Evolutionary conservation across 148 eudicot species (phyloP).

Genomic region (Fagopyrum homotropicum): DNA sequence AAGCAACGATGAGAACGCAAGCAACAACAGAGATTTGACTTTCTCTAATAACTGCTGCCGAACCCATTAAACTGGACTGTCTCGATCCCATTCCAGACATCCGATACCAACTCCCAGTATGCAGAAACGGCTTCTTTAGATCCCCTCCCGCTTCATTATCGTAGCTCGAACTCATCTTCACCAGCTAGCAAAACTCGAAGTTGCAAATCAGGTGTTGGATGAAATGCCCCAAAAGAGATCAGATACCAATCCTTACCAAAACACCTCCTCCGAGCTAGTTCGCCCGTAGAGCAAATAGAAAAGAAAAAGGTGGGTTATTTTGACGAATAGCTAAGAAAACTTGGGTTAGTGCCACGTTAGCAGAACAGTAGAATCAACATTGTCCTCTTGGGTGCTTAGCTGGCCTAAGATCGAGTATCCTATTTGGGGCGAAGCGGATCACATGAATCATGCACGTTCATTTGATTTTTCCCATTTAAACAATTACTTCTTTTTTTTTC

Average conservation of each 20-base stretch:
- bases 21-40: constrained; percentile 78
- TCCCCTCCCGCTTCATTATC: constrained; percentile 57
- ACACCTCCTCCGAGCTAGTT: neutral
- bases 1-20: constrained; percentile 85
- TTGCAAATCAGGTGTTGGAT: constrained; percentile 8
- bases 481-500: no score
- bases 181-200: neutral
- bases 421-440: neutral
- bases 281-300: neutral
- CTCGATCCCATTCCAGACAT: constrained; percentile 94
- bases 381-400: neutral
- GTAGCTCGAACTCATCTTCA: constrained; percentile 58
- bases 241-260: neutral
- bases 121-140: constrained; percentile 78
- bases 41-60: constrained; percentile 70
- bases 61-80: constrained; percentile 79
- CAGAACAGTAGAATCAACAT: neutral
- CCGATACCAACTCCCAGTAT: constrained; percentile 95
- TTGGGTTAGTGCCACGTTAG: neutral
- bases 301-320: neutral
- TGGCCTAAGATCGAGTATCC: neutral
- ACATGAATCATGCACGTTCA: neutral
- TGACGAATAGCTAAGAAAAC: neutral
- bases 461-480: neutral
- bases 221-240: constrained; percentile 6